Percentiles rank a stretch among this genome's conserved stretches.
phyloP scores from a whole-genome alignment of 768 basidiomycete genomes.

The Termitomyces sp. region DNA sequence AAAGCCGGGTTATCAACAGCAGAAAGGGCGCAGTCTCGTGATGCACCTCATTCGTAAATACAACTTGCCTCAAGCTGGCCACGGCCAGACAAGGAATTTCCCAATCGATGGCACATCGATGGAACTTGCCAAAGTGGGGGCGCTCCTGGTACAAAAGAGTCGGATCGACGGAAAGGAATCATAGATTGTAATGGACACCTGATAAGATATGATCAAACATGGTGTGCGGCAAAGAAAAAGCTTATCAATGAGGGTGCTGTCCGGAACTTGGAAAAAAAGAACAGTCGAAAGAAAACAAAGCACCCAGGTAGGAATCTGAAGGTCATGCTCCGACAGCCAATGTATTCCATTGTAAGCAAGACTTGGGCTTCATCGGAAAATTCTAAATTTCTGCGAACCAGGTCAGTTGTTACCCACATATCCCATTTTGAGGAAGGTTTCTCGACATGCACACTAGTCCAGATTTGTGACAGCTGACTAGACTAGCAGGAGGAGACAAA shows the following conservation, averaged over 20 bases:
- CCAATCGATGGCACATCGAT: background rate
- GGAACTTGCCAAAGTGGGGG: background rate
- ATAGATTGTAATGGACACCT: background rate
- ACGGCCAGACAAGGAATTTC: background rate
- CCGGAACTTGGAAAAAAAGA: background rate
- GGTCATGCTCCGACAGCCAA: background rate
- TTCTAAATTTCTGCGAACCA: conserved; percentile 9
- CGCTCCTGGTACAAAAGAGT: background rate
- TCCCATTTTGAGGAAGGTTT: background rate
- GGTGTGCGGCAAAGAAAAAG: background rate
- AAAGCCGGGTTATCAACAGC: background rate
- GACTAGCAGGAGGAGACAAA: background rate
- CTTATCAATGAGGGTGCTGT: background rate
- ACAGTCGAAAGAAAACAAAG: conserved; percentile 2
- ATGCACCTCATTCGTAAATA: background rate
- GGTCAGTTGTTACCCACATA: background rate
- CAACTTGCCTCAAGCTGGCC: background rate
- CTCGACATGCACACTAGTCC: background rate
- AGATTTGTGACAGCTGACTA: background rate
- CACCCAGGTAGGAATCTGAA: background rate
- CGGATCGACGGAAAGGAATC: background rate
- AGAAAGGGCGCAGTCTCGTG: background rate
- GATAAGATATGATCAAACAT: background rate
- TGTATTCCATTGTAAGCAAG: background rate
- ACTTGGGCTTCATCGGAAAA: background rate